Percentiles rank a stretch among this genome's conserved stretches.
Conservation (phyloP, 129 eudicot genomes). For the Saussurea involucrata region DNA sequence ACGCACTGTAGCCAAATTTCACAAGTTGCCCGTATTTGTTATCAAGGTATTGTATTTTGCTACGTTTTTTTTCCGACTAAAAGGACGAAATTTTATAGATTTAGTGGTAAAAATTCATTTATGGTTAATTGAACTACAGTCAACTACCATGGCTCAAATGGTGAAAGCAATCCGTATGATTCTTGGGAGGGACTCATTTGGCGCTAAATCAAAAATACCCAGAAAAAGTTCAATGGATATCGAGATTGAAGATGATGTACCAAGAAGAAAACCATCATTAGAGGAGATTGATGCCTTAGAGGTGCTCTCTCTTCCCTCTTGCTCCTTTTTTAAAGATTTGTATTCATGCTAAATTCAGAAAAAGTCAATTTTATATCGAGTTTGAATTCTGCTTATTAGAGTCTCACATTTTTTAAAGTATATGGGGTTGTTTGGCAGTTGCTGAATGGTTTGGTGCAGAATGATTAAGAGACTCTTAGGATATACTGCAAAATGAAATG, state of each 20-base stretch:
- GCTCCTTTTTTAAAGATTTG: not conserved
- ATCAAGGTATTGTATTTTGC: conserved; percentile 56
- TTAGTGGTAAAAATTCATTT: not conserved
- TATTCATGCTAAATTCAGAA: not conserved
- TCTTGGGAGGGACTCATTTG: conserved; percentile 59
- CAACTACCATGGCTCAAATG: conserved; percentile 92
- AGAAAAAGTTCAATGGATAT: conserved; percentile 43
- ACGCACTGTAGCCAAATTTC: conserved; percentile 80
- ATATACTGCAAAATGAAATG: no score
- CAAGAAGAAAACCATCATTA: conserved; percentile 77
- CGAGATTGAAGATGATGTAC: conserved; percentile 91
- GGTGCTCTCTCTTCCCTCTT: conserved; percentile 36
- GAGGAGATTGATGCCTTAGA: conserved; percentile 98
- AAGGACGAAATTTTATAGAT: not conserved
- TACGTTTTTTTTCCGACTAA: not conserved
- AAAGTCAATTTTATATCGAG: not conserved
- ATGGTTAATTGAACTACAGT: conserved; percentile 49
- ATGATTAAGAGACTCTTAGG: no score
- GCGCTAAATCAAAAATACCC: conserved; percentile 40
- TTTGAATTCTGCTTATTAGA: not conserved
- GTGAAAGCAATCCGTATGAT: conserved; percentile 94
- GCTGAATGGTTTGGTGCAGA: no score
- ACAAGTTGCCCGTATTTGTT: conserved; percentile 82
- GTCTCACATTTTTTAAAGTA: no score
- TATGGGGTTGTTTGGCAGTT: no score